A percentile compares a stretch with the other conserved stretches of the same genome.
phyloP scores from a whole-genome alignment of 2,329 filamentous ascomycete species.

The Exserohilum rostratum region DNA sequence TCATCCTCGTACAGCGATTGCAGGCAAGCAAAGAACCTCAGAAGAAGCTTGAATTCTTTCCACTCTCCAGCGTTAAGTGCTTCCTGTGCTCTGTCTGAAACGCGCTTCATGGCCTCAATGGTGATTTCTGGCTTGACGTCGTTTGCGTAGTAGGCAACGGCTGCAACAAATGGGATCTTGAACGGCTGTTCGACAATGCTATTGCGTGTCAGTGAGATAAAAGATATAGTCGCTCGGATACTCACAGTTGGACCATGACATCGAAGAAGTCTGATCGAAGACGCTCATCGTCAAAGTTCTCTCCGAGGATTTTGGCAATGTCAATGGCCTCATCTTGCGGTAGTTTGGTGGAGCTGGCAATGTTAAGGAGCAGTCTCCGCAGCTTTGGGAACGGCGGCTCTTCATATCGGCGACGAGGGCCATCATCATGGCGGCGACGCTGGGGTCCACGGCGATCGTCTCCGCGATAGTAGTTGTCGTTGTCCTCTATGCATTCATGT shows the following conservation, averaged over 20 bases:
- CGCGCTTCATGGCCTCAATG: constrained; percentile 69
- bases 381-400: constrained; percentile 45
- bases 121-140: constrained; percentile 76
- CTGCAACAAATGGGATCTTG: constrained; percentile 94
- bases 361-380: constrained; percentile 43
- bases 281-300: constrained; percentile 79
- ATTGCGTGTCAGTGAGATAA: constrained; percentile 18
- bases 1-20: constrained; percentile 81
- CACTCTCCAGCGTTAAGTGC: constrained; percentile 77
- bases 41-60: constrained; percentile 86
- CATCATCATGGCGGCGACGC: constrained; percentile 39
- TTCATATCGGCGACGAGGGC: constrained; percentile 42
- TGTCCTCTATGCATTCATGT: constrained; percentile 30
- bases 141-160: constrained; percentile 80
- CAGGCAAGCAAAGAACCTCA: constrained; percentile 88
- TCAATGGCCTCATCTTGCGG: constrained; percentile 47
- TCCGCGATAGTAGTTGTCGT: constrained; percentile 33
- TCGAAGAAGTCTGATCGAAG: constrained; percentile 75
- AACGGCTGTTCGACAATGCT: constrained; percentile 87
- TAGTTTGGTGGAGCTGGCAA: constrained; percentile 47
- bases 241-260: constrained; percentile 74
- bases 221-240: neutral
- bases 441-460: constrained; percentile 41
- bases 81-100: constrained; percentile 67
- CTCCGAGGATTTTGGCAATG: constrained; percentile 68